Evolutionary conservation across 1,284 basidiomycete species (phyloP).

Genomic region (Coriolopsis trogii): DNA sequence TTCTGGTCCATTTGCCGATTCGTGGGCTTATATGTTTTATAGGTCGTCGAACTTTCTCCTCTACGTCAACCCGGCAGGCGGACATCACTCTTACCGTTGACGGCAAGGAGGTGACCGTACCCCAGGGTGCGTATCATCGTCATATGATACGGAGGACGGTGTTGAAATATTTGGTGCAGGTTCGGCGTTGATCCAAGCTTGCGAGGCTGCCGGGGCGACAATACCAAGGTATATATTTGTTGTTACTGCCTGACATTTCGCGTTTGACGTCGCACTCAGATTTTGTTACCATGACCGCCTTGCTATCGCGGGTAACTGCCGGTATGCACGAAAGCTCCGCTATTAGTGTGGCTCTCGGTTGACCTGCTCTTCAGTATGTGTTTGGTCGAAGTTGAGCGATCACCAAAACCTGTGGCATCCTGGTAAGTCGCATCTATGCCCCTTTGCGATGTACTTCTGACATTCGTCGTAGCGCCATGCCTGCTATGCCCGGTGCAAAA

Average conservation of each 20-base stretch:
- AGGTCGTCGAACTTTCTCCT: conserved; percentile 66
- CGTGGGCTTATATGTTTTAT: neutral
- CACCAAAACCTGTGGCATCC: conserved; percentile 91
- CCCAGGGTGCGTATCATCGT: conserved; percentile 64
- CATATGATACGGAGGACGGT: neutral
- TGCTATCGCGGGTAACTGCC: conserved; percentile 94
- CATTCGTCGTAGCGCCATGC: conserved; percentile 77
- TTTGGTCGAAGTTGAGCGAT: conserved; percentile 94
- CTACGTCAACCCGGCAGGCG: conserved; percentile 65
- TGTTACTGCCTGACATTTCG: neutral
- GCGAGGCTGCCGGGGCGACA: conserved; percentile 81
- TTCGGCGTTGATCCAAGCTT: conserved; percentile 95
- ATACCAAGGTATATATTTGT: conserved; percentile 67
- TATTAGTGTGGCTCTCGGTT: neutral
- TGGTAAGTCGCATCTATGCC: conserved; percentile 52
- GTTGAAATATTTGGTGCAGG: conserved; percentile 49
- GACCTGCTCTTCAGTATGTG: conserved; percentile 72
- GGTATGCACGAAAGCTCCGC: conserved; percentile 51
- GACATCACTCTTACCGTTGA: conserved; percentile 91
- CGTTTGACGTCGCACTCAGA: conserved; percentile 43
- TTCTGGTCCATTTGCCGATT: neutral
- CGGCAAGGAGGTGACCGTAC: conserved; percentile 93
- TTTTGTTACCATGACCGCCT: conserved; percentile 96
- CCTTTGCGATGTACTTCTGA: neutral
- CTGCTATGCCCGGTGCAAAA: conserved; percentile 95